These are phyloP conservation scores for Niveomyces coronatus DNA, from an alignment of 2,329 filamentous ascomycete species.

Conservation along the genomic window DNA sequence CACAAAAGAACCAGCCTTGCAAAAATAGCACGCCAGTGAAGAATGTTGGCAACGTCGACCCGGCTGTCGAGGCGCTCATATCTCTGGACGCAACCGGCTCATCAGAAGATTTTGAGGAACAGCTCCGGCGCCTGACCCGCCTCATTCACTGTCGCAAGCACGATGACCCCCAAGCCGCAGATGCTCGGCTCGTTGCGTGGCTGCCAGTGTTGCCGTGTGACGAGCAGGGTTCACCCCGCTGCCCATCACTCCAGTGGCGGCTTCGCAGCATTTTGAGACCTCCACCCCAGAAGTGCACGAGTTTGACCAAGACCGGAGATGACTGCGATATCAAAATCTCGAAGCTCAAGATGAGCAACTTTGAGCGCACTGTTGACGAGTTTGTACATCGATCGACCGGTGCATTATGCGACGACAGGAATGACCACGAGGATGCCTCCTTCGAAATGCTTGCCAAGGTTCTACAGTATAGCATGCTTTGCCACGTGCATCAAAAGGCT, in stretches of 20 bases:
- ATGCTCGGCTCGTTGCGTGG: background rate
- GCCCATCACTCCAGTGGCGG: background rate
- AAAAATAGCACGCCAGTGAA: background rate
- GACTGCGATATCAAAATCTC: background rate
- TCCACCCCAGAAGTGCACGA: background rate
- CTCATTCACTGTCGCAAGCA: constrained; percentile 1
- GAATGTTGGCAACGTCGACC: background rate
- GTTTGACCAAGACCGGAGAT: background rate
- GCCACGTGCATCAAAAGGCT: background rate
- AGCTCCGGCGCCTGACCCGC: background rate
- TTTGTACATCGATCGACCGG: background rate
- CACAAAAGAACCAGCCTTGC: background rate
- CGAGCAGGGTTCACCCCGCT: background rate
- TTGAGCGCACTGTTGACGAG: background rate
- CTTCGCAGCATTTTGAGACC: background rate
- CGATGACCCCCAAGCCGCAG: background rate
- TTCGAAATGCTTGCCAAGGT: background rate
- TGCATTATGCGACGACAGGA: background rate
- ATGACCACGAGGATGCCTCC: background rate
- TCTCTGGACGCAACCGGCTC: background rate
- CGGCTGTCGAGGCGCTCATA: background rate
- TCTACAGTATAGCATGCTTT: background rate
- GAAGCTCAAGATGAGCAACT: background rate
- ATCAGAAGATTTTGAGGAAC: background rate
- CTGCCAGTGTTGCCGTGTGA: background rate